Evolutionary conservation across 257 asterid species (phyloP).

Genomic region (Gentiana dahurica): DNA sequence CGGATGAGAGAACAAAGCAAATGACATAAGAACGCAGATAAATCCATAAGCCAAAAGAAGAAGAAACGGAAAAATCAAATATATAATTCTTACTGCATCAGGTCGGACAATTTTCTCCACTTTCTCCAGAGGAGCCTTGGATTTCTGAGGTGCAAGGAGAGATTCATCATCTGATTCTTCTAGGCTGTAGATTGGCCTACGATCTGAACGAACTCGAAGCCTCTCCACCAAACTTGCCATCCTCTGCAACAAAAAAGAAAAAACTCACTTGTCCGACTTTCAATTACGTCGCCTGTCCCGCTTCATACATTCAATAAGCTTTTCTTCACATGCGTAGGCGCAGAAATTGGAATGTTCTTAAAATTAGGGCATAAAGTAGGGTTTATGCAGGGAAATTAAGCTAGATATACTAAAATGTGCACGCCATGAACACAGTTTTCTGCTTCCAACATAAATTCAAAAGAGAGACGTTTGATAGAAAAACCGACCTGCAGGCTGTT

Average conservation of each 20-base stretch:
- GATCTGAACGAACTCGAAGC: constrained; percentile 69
- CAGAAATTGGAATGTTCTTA: background rate
- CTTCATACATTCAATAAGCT: background rate
- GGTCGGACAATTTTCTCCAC: constrained; percentile 25
- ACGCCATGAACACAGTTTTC: background rate
- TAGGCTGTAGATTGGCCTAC: constrained; percentile 63
- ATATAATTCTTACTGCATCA: constrained; percentile 28
- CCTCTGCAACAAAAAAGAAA: constrained; percentile 11
- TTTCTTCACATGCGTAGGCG: background rate
- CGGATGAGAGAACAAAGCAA: constrained; percentile 1
- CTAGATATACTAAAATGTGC: background rate
- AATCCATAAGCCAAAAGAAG: background rate
- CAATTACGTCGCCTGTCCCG: background rate
- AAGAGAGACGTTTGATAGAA: background rate
- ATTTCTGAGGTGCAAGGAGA: constrained; percentile 18
- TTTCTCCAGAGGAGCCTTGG: constrained; percentile 23
- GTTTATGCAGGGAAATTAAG: background rate
- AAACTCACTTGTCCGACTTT: background rate
- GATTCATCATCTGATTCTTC: constrained; percentile 92
- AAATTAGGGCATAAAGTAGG: constrained; percentile 7
- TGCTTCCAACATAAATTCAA: too few relatives aligned
- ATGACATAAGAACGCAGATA: constrained; percentile 1
- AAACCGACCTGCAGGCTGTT: background rate
- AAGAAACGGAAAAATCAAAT: background rate
- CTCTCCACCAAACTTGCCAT: constrained; percentile 61